Evolutionary conservation across 179 eudicot genomes (phyloP).

Genomic region (Beta lomatogona): DNA sequence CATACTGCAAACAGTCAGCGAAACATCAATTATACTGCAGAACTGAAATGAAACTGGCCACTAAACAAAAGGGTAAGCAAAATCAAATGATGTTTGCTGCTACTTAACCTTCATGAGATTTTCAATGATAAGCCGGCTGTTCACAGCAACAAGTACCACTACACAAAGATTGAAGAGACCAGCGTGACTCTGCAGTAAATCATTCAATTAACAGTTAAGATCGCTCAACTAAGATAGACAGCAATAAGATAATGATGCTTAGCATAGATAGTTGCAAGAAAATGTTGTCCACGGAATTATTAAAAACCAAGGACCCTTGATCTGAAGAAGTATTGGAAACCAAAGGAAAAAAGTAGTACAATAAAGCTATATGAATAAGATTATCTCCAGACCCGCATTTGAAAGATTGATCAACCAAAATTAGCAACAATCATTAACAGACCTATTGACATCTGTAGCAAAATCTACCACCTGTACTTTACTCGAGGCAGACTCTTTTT

Average conservation of each 20-base stretch:
- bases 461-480: background rate
- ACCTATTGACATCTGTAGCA: background rate
- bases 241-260: background rate
- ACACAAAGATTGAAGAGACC: conserved; percentile 98
- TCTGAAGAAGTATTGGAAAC: background rate
- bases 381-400: background rate
- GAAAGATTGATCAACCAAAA: background rate
- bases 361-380: background rate
- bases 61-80: conserved; percentile 5
- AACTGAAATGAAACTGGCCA: background rate
- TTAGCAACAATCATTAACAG: background rate
- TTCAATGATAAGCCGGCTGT: conserved; percentile 95
- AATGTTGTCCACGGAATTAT: background rate
- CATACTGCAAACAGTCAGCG: conserved; percentile 66
- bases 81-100: background rate
- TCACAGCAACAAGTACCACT: conserved; percentile 95
- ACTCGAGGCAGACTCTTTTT: background rate
- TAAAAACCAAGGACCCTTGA: background rate
- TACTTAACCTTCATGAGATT: conserved; percentile 89
- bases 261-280: background rate
- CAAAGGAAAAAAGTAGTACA: background rate
- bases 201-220: conserved; percentile 6
- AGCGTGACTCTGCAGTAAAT: conserved; percentile 82
- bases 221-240: background rate
- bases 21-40: conserved; percentile 4